Base-by-base conservation (phyloP, 2,329 filamentous ascomycete species). In the Colletotrichum sidae region DNA sequence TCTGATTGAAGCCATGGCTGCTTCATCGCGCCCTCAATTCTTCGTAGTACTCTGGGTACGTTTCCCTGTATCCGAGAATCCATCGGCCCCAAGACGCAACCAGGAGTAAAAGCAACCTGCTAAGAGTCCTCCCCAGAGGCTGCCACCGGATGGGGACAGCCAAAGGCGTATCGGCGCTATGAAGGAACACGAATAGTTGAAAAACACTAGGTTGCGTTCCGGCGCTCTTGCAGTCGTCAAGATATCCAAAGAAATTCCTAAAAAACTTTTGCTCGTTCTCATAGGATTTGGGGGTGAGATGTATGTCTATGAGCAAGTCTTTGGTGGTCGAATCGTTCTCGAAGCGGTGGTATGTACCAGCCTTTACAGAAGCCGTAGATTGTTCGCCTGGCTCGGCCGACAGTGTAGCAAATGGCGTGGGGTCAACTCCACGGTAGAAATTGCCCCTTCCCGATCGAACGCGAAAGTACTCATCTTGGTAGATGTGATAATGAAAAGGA, bases 211-310 rank as follows among this genome's bases (percentile, higher is more conserved):
- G 71, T n/a, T 54, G 58, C 25, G 55, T 55, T 8, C 60, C 46
- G 1, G 63, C 42, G 10, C 46, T 62, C 45, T 58, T 67, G 58
- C 71, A 72, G 56, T 72, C 71, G 53, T 71, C 70, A 8, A 72
- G 55, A 50, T 73, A 71, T 3, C 70, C 71, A 44, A 72, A 71
- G 67, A 71, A 72, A 58, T 73, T 72, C 34, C 71, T 60, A 50
- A 72, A 72, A 55, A 72, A 72, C 9, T 57, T 56, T 39, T 70
- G 60, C 55, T 73, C 70, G 15, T 47, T 62, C 57, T 70, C 70
- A 45, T 69, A 65, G 4, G 68, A 60, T 54, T 72, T 69, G 2
- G 69, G 71, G 10, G 62, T 57, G 12, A 73, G 68, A 9, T 67
- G 67, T 10, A 73, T 64, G 50, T 72, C 70, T 17, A 73, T 49